Conservation (phyloP, 2,329 filamentous ascomycete species). For the Penicillium sp. region DNA sequence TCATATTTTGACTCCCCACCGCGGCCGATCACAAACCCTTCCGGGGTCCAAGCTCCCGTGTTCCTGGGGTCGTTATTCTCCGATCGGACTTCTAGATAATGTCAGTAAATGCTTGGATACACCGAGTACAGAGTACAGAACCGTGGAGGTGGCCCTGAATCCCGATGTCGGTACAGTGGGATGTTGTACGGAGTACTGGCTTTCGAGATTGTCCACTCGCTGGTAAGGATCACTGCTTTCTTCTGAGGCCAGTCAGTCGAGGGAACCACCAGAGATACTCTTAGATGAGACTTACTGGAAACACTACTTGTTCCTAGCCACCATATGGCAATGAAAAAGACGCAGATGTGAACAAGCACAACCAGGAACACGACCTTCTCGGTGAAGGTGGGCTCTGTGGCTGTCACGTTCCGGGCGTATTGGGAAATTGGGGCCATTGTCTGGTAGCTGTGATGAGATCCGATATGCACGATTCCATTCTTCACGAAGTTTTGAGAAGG, state of each 20-base stretch:
- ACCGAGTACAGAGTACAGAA: neutral
- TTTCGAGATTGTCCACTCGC: neutral
- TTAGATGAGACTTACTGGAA: neutral
- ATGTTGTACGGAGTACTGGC: neutral
- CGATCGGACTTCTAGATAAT: neutral
- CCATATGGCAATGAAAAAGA: neutral
- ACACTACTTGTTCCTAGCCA: neutral
- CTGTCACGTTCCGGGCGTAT: neutral
- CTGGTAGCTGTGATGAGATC: neutral
- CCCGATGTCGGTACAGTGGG: neutral
- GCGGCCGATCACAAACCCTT: neutral
- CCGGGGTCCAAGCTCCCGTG: neutral
- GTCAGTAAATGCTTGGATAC: neutral
- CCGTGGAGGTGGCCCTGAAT: neutral
- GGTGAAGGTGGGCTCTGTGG: neutral
- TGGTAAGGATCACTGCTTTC: neutral
- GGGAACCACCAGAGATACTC: neutral
- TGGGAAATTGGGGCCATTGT: neutral
- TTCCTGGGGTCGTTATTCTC: neutral
- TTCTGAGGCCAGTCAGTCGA: neutral
- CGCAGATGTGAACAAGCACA: neutral
- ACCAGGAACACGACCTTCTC: neutral
- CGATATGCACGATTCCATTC: neutral
- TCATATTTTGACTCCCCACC: neutral
- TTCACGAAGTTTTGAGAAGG: neutral